Evolutionary conservation across 805 yeast species (phyloP).

Genomic region (Myxozyma vanderwaltii): DNA sequence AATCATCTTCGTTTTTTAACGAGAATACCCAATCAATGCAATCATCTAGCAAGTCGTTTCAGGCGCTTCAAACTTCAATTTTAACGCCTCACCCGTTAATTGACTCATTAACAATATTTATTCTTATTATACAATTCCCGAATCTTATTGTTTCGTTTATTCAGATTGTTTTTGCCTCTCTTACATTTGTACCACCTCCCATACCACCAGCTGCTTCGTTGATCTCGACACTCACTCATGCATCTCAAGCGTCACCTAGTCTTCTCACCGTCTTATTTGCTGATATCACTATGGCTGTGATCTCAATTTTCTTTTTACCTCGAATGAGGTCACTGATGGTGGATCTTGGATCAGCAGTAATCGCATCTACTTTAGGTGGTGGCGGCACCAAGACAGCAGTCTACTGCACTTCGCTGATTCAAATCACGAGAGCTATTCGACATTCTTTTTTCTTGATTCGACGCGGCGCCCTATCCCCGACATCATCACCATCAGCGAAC

Average conservation of each 20-base stretch:
- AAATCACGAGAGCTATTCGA: slow-evolving; percentile 34
- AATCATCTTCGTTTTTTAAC: slow-evolving; percentile 18
- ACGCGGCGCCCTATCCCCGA: slow-evolving; percentile 22
- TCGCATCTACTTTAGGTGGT: slow-evolving; percentile 41
- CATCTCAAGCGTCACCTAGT: slow-evolving; percentile 32
- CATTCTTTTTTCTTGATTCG: slow-evolving; percentile 29
- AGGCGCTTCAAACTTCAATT: slow-evolving; percentile 20
- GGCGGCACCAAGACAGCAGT: slow-evolving; percentile 41
- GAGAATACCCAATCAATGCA: background rate
- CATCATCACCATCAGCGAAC: background rate
- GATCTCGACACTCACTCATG: slow-evolving; percentile 31
- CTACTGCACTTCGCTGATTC: slow-evolving; percentile 39
- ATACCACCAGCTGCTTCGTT: slow-evolving; percentile 16
- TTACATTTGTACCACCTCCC: slow-evolving; percentile 35
- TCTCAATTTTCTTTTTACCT: slow-evolving; percentile 32
- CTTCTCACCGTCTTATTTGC: slow-evolving; percentile 39
- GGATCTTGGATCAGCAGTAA: slow-evolving; percentile 36
- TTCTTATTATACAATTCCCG: slow-evolving; percentile 42
- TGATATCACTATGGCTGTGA: slow-evolving; percentile 39
- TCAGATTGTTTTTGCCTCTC: slow-evolving; percentile 36
- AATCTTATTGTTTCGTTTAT: slow-evolving; percentile 36
- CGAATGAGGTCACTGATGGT: slow-evolving; percentile 30
- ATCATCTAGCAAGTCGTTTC: background rate
- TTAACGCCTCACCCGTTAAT: slow-evolving; percentile 41
- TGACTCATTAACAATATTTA: slow-evolving; percentile 43